phyloP scores from a whole-genome alignment of 2,329 filamentous ascomycete genomes.

The Hypoxylon sp. region DNA sequence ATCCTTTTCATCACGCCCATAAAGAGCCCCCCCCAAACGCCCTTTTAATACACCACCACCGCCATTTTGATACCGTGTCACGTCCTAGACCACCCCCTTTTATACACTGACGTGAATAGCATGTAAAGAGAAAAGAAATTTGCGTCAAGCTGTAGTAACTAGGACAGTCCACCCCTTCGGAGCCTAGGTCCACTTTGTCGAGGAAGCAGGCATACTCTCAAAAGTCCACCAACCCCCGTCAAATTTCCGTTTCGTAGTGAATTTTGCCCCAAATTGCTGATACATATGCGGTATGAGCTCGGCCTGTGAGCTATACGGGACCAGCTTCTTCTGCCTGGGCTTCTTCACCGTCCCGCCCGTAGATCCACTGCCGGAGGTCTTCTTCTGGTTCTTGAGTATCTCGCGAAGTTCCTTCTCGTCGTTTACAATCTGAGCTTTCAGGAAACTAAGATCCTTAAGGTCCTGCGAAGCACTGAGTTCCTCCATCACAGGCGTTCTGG shows the following conservation, averaged over 20 bases:
- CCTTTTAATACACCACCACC: constrained; percentile 26
- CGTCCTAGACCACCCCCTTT: constrained; percentile 6
- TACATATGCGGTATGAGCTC: constrained; percentile 58
- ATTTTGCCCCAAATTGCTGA: constrained; percentile 58
- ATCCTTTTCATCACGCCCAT: constrained; percentile 4
- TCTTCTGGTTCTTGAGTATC: constrained; percentile 75
- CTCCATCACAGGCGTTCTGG: constrained; percentile 85
- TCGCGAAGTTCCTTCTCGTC: constrained; percentile 81
- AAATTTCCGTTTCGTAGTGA: constrained; percentile 47
- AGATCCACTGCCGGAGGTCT: constrained; percentile 49
- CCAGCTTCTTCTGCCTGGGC: constrained; percentile 49
- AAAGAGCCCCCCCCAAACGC: constrained; percentile 18
- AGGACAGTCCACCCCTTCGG: background rate
- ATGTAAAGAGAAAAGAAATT: constrained; percentile 18
- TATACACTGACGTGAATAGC: constrained; percentile 19
- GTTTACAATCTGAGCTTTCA: constrained; percentile 86
- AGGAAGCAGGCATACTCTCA: constrained; percentile 45
- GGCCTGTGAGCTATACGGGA: constrained; percentile 58
- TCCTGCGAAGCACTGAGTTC: constrained; percentile 67
- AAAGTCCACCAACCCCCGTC: constrained; percentile 46
- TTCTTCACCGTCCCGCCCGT: constrained; percentile 33
- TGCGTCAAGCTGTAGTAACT: constrained; percentile 12
- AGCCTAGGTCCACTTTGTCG: constrained; percentile 1
- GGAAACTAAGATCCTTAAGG: constrained; percentile 71
- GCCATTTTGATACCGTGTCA: constrained; percentile 7